Percentiles rank a stretch among this genome's conserved stretches.
Evolutionary conservation across 371 early-diverging fungal species (phyloP).

Genomic region (Mortierella sp.): DNA sequence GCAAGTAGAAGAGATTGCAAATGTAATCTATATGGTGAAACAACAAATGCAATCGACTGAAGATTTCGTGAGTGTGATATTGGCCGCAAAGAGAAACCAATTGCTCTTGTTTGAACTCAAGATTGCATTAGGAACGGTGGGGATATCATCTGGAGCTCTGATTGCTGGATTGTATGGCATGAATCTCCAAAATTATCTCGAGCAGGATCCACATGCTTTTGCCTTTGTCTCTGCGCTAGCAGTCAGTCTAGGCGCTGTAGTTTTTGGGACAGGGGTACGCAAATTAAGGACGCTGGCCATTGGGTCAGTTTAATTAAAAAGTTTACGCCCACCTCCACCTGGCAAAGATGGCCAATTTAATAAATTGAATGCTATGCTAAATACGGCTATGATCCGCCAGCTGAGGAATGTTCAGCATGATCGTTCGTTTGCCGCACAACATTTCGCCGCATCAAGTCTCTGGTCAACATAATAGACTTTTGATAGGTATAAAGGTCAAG

Average conservation of each 20-base stretch:
- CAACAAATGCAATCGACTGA: conserved; percentile 88
- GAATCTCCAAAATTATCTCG: conserved; percentile 85
- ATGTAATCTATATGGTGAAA: conserved; percentile 72
- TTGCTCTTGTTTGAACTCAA: conserved; percentile 87
- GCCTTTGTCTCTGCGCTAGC: conserved; percentile 70
- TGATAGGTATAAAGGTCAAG: conserved; percentile 41
- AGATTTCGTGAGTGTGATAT: conserved; percentile 86
- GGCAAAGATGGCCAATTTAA: too few relatives aligned
- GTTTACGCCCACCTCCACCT: too few relatives aligned
- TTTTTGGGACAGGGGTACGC: conserved; percentile 39
- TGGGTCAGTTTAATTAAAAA: conserved; percentile 25
- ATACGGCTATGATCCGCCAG: not conserved
- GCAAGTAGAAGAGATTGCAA: conserved; percentile 87
- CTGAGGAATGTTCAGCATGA: not conserved
- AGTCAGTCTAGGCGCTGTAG: conserved; percentile 45
- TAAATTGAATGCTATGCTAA: too few relatives aligned
- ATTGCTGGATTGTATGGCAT: conserved; percentile 86
- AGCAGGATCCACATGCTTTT: conserved; percentile 78
- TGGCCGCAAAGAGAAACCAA: conserved; percentile 87
- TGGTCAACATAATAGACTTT: conserved; percentile 29
- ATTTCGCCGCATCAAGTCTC: conserved; percentile 14
- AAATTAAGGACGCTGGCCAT: conserved; percentile 41
- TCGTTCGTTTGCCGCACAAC: not conserved
- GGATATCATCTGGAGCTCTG: conserved; percentile 80
- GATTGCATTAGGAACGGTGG: conserved; percentile 83